These are phyloP conservation scores for Lodderomyces jiufengensis DNA, from an alignment of 1,139 yeast genomes.

Conservation along the genomic window DNA sequence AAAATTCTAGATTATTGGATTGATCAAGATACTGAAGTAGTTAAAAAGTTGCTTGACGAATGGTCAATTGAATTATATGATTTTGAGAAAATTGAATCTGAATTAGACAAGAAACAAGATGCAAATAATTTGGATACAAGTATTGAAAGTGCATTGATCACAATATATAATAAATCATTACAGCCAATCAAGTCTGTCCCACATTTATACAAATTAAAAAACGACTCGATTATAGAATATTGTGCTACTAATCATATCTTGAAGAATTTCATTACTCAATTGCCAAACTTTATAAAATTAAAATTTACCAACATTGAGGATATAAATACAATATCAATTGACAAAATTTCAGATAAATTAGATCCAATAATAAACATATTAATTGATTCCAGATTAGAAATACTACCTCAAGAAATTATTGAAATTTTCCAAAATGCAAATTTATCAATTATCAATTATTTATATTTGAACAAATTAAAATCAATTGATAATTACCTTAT, in stretches of 20 bases:
- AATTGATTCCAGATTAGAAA: slow-evolving; percentile 63
- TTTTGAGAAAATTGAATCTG: slow-evolving; percentile 37
- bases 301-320: slow-evolving; percentile 28
- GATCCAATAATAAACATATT: slow-evolving; percentile 50
- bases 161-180: slow-evolving; percentile 52
- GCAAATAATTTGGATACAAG: slow-evolving; percentile 9
- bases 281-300: slow-evolving; percentile 53
- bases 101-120: slow-evolving; percentile 40
- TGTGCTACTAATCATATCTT: slow-evolving; percentile 62
- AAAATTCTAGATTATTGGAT: slow-evolving; percentile 51
- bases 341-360: slow-evolving; percentile 37
- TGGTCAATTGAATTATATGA: slow-evolving; percentile 67
- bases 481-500: slow-evolving; percentile 52
- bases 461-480: slow-evolving; percentile 55
- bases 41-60: slow-evolving; percentile 37
- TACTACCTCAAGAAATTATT: slow-evolving; percentile 51
- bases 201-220: slow-evolving; percentile 56
- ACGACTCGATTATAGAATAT: slow-evolving; percentile 53
- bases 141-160: slow-evolving; percentile 52
- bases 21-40: slow-evolving; percentile 25
- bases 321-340: slow-evolving; percentile 37
- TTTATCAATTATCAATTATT: slow-evolving; percentile 54
- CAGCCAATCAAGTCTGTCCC: slow-evolving; percentile 63
- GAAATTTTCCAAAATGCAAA: slow-evolving; percentile 37
- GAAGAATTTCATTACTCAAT: slow-evolving; percentile 40